phyloP scores from a whole-genome alignment of 148 eudicot species.

The Diospyros lotus region DNA sequence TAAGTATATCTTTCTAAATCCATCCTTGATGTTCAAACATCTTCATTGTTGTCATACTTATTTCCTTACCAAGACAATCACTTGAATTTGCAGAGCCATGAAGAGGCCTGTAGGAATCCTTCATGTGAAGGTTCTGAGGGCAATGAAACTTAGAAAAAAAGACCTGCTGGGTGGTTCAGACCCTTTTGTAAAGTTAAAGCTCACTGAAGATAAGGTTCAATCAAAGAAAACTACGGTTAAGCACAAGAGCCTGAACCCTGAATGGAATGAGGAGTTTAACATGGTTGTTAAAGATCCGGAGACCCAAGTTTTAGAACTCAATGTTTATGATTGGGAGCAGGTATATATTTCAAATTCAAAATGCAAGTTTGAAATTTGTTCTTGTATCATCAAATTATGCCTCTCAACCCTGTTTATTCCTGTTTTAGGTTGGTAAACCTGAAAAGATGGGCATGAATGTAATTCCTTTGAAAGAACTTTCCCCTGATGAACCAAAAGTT shows the following conservation, averaged over 20 bases:
- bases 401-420: slow-evolving; percentile 6
- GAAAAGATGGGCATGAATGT: slow-evolving; percentile 85
- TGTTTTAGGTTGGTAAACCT: slow-evolving; percentile 63
- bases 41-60: neutral
- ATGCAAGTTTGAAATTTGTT: neutral
- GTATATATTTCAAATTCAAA: slow-evolving; percentile 20
- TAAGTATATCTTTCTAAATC: slow-evolving; percentile 40
- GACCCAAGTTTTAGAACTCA: slow-evolving; percentile 54
- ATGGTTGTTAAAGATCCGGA: slow-evolving; percentile 72
- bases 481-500: slow-evolving; percentile 63
- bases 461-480: slow-evolving; percentile 67
- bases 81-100: slow-evolving; percentile 54
- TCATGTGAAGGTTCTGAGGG: slow-evolving; percentile 71
- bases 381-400: neutral
- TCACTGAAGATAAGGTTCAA: slow-evolving; percentile 74
- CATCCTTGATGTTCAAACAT: neutral
- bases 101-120: slow-evolving; percentile 82
- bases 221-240: slow-evolving; percentile 86
- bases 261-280: slow-evolving; percentile 87
- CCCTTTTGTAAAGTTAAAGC: slow-evolving; percentile 80
- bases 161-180: slow-evolving; percentile 84
- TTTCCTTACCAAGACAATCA: neutral
- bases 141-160: slow-evolving; percentile 75
- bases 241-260: slow-evolving; percentile 86
- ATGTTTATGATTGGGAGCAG: slow-evolving; percentile 91